These are phyloP conservation scores for Cercospora canescens DNA, from an alignment of 2,329 filamentous ascomycete species.

Conservation along the genomic window DNA sequence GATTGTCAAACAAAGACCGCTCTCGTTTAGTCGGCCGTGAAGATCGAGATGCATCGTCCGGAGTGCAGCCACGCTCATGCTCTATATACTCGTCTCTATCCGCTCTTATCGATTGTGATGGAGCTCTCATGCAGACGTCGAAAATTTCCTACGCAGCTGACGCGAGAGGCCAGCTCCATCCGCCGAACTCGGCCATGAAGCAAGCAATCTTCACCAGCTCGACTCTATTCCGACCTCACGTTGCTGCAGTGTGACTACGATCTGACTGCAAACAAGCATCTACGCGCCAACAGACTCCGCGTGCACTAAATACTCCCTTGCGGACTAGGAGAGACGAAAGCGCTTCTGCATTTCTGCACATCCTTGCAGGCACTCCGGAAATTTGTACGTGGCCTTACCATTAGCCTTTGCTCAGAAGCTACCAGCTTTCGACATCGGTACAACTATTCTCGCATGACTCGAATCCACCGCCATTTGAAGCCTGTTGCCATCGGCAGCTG, in stretches of 20 bases:
- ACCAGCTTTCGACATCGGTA: too few species aligned
- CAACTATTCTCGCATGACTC: too few species aligned
- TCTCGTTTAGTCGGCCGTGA: neutral
- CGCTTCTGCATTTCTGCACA: too few species aligned
- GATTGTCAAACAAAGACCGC: neutral
- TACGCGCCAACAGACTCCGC: neutral
- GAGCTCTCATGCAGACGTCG: neutral
- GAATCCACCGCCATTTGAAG: too few species aligned
- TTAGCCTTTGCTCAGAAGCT: too few species aligned
- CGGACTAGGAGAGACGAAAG: neutral
- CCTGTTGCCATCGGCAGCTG: too few species aligned
- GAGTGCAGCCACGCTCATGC: neutral
- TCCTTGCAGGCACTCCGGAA: too few species aligned
- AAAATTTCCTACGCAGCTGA: neutral
- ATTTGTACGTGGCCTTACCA: too few species aligned
- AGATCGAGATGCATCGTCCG: neutral
- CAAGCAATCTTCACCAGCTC: neutral
- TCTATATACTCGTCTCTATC: neutral
- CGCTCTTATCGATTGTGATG: constrained; percentile 3
- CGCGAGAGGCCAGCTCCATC: neutral
- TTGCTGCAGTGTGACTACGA: neutral
- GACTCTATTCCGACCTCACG: neutral
- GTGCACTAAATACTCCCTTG: neutral
- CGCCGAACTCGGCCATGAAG: neutral
- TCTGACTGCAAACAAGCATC: neutral